Evolutionary conservation across 352 stramenopile genomes (phyloP), one percentile per base, ranked within the genome.

Genomic region (Phytophthora pseudosyringae): DNA sequence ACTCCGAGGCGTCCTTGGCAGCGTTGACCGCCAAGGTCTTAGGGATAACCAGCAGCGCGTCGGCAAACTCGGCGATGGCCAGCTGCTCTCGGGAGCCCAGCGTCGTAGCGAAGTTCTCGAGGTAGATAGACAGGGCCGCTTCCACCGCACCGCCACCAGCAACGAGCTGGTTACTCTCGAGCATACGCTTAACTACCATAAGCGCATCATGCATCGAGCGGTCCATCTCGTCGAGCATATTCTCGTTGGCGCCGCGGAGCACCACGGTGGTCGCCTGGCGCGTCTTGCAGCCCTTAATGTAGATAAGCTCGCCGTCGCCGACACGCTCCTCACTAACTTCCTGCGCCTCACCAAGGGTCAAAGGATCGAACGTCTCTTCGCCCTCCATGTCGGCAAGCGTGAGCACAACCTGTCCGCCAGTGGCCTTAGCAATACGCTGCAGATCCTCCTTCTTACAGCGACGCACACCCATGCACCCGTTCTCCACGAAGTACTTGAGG

Each of bases 401-500:
- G 36, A 98, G 91, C 40, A 98, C 94, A 41, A 99, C 88, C 61
- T 97, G 84, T 62, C 94, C 98, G 31, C 98, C 98, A 18, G 98
- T 99, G 21, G 98, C 98, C 84, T 99, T 99, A 46, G 98, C 97
- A 49, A 99, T 97, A 54, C 98, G 95, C 55, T 96, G 95, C 58
- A 99, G 65, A 77, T 99, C 98, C 69, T 99, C 98, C 75, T 98
- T 98, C 73, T 98, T 98, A 44, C 98, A 98, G 21, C 98, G 94
- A 65, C 98, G 93, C 40, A 98, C 95, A 56, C 95, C 98, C 75
- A 99, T 98, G 69, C 90, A 97, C 25, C 94, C 95, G 0, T 95
- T 94, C 81, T 99, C 97, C 21, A 99, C 98, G 86, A 99, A 99
- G 83, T 99, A 99, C 81, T 99, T 99, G 65, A 99, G 92, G 66